Conservation (phyloP, 1,284 basidiomycete genomes). For the Heterobasidion irregulare region DNA sequence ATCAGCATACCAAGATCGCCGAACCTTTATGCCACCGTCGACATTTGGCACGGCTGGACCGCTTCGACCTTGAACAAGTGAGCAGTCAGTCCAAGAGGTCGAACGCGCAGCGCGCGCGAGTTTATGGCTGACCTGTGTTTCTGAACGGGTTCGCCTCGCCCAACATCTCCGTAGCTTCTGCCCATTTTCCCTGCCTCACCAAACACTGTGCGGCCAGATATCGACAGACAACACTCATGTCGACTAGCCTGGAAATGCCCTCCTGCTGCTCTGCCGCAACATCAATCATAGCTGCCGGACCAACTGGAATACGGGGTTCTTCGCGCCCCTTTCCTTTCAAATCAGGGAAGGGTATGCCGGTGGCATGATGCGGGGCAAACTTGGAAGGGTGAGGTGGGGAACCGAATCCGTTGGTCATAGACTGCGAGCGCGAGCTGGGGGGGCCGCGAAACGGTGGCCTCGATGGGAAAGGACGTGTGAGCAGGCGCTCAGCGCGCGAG, state of each 20-base stretch:
- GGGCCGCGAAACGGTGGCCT: constrained; percentile 30
- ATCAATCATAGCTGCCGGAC: constrained; percentile 58
- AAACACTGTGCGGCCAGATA: constrained; percentile 94
- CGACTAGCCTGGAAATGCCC: constrained; percentile 71
- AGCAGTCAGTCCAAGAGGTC: background rate
- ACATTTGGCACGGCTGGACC: constrained; percentile 65
- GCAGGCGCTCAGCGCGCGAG: constrained; percentile 85
- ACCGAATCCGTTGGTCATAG: constrained; percentile 31
- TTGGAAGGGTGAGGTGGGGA: constrained; percentile 15
- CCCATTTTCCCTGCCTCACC: constrained; percentile 89
- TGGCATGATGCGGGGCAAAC: constrained; percentile 9
- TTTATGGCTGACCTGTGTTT: constrained; percentile 57
- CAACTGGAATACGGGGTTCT: constrained; percentile 56
- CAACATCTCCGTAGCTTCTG: constrained; percentile 88
- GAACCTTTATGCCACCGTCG: constrained; percentile 83
- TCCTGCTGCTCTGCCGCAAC: constrained; percentile 53
- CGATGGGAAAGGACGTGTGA: constrained; percentile 73
- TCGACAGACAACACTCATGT: constrained; percentile 87
- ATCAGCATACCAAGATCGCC: constrained; percentile 1
- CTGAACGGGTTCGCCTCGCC: constrained; percentile 88
- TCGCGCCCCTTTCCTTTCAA: constrained; percentile 61
- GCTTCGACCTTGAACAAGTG: constrained; percentile 33
- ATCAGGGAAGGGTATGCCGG: constrained; percentile 16
- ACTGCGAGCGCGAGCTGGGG: constrained; percentile 11
- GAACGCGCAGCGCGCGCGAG: constrained; percentile 10